Evolutionary conservation across 1,284 basidiomycete genomes (phyloP).

Genomic region (Fomitopsis schrenkii): DNA sequence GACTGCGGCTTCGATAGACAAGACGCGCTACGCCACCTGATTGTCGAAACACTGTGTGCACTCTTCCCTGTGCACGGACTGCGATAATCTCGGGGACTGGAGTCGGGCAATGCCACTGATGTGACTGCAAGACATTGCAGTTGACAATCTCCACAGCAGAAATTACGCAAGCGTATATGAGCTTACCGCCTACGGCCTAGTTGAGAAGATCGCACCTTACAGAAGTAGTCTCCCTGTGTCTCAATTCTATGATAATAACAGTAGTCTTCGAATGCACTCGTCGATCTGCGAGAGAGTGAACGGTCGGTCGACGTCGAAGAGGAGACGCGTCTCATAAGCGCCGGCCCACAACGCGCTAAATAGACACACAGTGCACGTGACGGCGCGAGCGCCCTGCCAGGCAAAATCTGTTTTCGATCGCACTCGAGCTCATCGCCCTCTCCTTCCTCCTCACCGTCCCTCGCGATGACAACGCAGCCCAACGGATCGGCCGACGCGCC

Average conservation of each 20-base stretch:
- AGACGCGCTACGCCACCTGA: slow-evolving; percentile 54
- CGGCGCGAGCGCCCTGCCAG: neutral
- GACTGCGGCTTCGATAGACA: neutral
- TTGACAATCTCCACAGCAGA: neutral
- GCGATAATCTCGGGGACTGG: slow-evolving; percentile 37
- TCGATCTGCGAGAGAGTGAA: neutral
- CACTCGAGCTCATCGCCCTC: neutral
- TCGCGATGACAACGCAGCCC: slow-evolving; percentile 24
- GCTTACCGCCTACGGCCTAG: neutral
- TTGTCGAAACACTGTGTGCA: slow-evolving; percentile 97
- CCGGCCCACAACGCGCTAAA: neutral
- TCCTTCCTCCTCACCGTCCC: neutral
- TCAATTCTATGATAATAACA: neutral
- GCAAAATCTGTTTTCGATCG: slow-evolving; percentile 3
- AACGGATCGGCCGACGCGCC: slow-evolving; percentile 38
- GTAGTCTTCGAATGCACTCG: neutral
- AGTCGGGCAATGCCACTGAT: slow-evolving; percentile 35
- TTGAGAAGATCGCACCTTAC: neutral
- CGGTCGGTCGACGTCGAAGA: neutral
- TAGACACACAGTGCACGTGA: neutral
- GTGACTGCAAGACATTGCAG: slow-evolving; percentile 27
- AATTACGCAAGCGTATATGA: neutral
- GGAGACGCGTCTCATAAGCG: neutral
- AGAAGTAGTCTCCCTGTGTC: neutral
- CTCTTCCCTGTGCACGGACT: slow-evolving; percentile 79